Base-by-base conservation (phyloP, 2,329 filamentous ascomycete species). In the Acephala macrosclerotiorum region DNA sequence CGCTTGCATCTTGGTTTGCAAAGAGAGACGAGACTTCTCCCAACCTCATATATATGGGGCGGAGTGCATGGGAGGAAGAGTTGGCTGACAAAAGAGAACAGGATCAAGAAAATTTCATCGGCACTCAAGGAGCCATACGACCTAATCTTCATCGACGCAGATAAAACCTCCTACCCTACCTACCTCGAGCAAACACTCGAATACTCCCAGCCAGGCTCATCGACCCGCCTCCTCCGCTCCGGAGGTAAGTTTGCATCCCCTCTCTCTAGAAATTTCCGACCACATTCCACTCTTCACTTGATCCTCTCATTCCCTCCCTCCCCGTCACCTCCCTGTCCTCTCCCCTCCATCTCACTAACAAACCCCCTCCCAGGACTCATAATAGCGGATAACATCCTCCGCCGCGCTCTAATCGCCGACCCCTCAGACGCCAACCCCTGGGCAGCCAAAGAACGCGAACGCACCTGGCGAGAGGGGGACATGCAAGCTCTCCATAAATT, bases 311-410 rank as follows among this genome's bases (percentile, higher is more conserved):
- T 26, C 20, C 12, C 20, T 20, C 20, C 25, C 45, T 20, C 6
- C 16, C 45, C 45, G 3, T 51, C 47, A 42, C 18, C 3, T 12
- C 18, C 18, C 38, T 4, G n/a, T n/a, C n/a, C 38, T n/a, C 25
- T 4, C 22, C 9, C 18, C 9, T 3, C 26, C 22, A 53, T 14
- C 14, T 7, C 25, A 22, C 45, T 11, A 25, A 16, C 18, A 25
- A n/a, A n/a, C n/a, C n/a, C n/a, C n/a, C n/a, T 16, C 16, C 40
- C 20, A 49, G 49, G 49, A 5, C 29, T 53, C 7, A 82, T 87
- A 66, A 76, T 87, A 16, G 84, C 82, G 0, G 85, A 87, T 73
- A 87, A 87, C 64, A 79, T 84, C 49, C 78, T 88, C 29, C 81
- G 81, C 2, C 75, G 77, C 7, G 84, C 80, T 7, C 75, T 84